These are phyloP conservation scores for Rhodomyrtus tomentosa DNA, from an alignment of 345 rosid genomes.

Conservation along the genomic window DNA sequence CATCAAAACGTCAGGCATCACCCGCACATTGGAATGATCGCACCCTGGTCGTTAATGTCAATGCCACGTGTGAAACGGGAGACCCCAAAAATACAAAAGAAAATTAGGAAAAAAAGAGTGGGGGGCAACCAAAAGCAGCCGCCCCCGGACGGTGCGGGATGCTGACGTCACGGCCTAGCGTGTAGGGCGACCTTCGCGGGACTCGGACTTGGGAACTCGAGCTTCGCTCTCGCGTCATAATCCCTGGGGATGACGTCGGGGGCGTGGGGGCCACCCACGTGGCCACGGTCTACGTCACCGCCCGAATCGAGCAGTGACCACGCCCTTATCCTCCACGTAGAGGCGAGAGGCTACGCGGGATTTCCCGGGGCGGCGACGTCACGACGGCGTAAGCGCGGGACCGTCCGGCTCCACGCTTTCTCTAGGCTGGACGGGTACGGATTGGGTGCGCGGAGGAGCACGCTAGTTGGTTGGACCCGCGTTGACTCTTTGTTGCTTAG, in stretches of 20 bases:
- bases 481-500: no score
- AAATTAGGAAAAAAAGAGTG: no score
- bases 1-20: background rate
- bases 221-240: background rate
- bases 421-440: background rate
- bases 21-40: background rate
- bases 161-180: background rate
- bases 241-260: conserved; percentile 1
- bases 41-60: background rate
- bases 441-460: background rate
- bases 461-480: background rate
- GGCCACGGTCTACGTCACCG: background rate
- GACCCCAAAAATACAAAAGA: background rate
- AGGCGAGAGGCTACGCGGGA: background rate
- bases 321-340: background rate
- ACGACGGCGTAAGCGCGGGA: background rate
- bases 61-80: background rate
- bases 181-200: no score
- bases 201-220: background rate
- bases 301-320: background rate
- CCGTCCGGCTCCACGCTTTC: background rate
- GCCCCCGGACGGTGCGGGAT: conserved; percentile 10
- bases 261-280: background rate
- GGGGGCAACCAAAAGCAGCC: background rate
- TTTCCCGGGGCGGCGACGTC: background rate